Conservation (phyloP, 2,329 filamentous ascomycete genomes). For the Xylariales sp. region DNA sequence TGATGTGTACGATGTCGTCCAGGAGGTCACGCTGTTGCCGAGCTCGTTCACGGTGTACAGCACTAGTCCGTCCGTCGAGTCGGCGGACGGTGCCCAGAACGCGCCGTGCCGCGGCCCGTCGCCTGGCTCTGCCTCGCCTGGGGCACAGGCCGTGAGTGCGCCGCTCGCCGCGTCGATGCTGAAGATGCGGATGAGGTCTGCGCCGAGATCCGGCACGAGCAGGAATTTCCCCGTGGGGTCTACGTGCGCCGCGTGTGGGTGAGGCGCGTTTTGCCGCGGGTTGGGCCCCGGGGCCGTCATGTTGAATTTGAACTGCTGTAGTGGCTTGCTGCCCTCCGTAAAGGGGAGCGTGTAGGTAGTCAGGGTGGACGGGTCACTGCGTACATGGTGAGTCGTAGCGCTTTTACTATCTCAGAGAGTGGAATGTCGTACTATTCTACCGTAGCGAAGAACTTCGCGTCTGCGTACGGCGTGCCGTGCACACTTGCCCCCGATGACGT, state of each 20-base stretch:
- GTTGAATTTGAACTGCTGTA: constrained; percentile 56
- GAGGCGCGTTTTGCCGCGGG: constrained; percentile 65
- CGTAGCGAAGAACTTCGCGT: constrained; percentile 55
- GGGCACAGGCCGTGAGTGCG: constrained; percentile 57
- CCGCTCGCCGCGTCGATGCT: constrained; percentile 59
- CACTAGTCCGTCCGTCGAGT: constrained; percentile 46
- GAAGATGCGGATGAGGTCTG: constrained; percentile 66
- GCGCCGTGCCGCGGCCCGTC: constrained; percentile 65
- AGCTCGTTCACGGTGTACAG: constrained; percentile 62
- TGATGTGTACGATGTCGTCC: constrained; percentile 58
- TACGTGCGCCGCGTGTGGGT: constrained; percentile 64
- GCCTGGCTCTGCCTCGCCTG: constrained; percentile 57
- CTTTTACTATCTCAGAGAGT: constrained; percentile 19
- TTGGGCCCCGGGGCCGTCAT: constrained; percentile 57
- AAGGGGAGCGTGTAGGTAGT: constrained; percentile 58
- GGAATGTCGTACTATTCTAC: constrained; percentile 56
- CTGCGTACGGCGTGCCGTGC: constrained; percentile 56
- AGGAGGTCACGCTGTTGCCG: constrained; percentile 62
- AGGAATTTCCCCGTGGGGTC: constrained; percentile 63
- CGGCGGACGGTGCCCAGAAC: constrained; percentile 58
- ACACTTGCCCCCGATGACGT: constrained; percentile 53
- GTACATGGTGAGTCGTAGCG: constrained; percentile 27
- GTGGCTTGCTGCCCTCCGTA: constrained; percentile 42
- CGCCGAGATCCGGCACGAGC: constrained; percentile 64
- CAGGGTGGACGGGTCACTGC: constrained; percentile 56